These are phyloP conservation scores for Malassezia sp. DNA, from an alignment of 1,284 basidiomycete genomes.

Conservation along the genomic window DNA sequence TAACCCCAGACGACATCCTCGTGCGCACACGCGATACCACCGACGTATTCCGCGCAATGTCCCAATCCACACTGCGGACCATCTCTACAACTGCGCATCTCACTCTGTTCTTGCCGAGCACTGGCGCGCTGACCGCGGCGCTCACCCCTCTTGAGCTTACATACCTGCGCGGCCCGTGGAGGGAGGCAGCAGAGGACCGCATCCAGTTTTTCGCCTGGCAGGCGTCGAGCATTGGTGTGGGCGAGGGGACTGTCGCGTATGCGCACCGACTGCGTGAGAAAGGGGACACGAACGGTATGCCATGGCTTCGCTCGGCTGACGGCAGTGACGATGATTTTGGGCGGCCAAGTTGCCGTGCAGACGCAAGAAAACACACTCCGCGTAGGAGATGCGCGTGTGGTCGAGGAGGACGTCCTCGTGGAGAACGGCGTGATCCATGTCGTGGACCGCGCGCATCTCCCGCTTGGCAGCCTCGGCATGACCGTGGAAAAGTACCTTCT, in stretches of 20 bases:
- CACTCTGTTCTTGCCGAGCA: slow-evolving; percentile 78
- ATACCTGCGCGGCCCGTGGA: slow-evolving; percentile 28
- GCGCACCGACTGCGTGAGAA: slow-evolving; percentile 13
- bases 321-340: slow-evolving; percentile 35
- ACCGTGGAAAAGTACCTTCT: slow-evolving; percentile 87
- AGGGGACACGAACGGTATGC: background rate
- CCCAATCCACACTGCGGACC: slow-evolving; percentile 35
- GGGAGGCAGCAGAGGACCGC: slow-evolving; percentile 29
- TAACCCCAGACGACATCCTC: too few relatives aligned
- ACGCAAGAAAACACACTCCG: slow-evolving; percentile 14
- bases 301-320: too few relatives aligned
- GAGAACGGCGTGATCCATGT: slow-evolving; percentile 65
- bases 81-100: slow-evolving; percentile 53
- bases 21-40: background rate
- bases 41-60: slow-evolving; percentile 9
- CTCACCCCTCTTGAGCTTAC: slow-evolving; percentile 26
- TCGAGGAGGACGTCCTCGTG: slow-evolving; percentile 37
- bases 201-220: slow-evolving; percentile 41
- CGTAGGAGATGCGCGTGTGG: slow-evolving; percentile 19
- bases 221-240: slow-evolving; percentile 30
- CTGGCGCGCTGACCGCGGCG: slow-evolving; percentile 63
- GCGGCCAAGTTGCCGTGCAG: slow-evolving; percentile 25
- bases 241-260: slow-evolving; percentile 31
- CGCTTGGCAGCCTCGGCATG: slow-evolving; percentile 62
- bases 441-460: slow-evolving; percentile 69